phyloP scores from a whole-genome alignment of 2,329 filamentous ascomycete species.

The Epichloe aotearoae region DNA sequence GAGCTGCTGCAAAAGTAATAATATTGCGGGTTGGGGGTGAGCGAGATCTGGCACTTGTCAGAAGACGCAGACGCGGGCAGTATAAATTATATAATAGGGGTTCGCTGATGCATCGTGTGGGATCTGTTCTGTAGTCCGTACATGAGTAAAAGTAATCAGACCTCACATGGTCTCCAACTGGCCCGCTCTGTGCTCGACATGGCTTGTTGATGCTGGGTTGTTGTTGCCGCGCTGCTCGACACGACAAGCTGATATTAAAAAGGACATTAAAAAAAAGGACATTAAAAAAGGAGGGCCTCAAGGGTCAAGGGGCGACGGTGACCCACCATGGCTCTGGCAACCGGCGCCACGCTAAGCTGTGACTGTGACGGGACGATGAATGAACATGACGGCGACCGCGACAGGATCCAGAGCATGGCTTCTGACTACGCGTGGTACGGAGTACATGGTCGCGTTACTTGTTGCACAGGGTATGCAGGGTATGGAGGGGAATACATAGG shows the following conservation, averaged over 20 bases:
- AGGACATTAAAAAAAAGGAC: background rate
- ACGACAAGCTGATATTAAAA: background rate
- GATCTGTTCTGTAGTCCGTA: too few relatives aligned
- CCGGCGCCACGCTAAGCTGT: slow-evolving; percentile 2
- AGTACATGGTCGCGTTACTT: too few relatives aligned
- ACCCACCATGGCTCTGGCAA: background rate
- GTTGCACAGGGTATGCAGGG: too few relatives aligned
- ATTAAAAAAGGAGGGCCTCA: slow-evolving; percentile 1
- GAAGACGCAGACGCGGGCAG: background rate
- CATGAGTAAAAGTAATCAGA: too few relatives aligned
- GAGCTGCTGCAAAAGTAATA: background rate
- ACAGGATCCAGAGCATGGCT: too few relatives aligned
- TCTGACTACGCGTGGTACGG: too few relatives aligned
- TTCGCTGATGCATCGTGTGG: background rate
- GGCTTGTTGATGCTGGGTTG: background rate
- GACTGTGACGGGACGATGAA: too few relatives aligned
- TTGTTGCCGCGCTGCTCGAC: background rate
- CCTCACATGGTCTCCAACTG: too few relatives aligned
- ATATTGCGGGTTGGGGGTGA: background rate
- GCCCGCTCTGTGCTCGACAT: background rate
- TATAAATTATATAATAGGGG: background rate
- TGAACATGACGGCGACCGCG: too few relatives aligned
- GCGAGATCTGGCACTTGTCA: background rate
- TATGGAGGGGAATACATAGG: too few relatives aligned
- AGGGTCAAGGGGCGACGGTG: slow-evolving; percentile 1